These are phyloP conservation scores for Candida sp. DNA, from an alignment of 1,139 yeast genomes.

Conservation along the genomic window DNA sequence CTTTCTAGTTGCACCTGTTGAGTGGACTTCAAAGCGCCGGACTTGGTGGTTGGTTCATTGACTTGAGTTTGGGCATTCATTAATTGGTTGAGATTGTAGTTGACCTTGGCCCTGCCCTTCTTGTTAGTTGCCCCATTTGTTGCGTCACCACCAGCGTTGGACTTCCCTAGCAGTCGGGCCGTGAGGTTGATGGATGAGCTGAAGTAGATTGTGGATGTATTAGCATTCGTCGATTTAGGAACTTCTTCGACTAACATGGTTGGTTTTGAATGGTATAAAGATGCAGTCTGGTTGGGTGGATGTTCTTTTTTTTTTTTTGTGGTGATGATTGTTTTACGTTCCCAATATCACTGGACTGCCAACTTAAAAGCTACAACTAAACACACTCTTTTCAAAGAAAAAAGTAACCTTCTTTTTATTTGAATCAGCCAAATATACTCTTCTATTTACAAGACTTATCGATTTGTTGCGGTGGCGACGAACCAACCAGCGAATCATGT, in stretches of 20 bases:
- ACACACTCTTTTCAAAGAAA: neutral
- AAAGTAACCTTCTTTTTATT: neutral
- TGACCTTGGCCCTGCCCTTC: constrained; percentile 43
- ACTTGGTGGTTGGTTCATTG: constrained; percentile 17
- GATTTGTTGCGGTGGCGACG: neutral
- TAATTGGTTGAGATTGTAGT: constrained; percentile 48
- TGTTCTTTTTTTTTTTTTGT: neutral
- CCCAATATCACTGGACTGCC: too few species aligned
- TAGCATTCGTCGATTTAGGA: constrained; percentile 38
- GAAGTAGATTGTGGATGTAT: constrained; percentile 45
- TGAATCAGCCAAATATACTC: neutral
- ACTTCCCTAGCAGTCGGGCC: constrained; percentile 34
- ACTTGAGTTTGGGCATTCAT: constrained; percentile 50
- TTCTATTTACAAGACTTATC: neutral
- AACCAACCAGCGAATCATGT: too few species aligned
- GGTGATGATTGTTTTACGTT: neutral
- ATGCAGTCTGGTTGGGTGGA: neutral
- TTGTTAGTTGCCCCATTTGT: constrained; percentile 16
- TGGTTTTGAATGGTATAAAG: neutral
- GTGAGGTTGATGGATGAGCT: constrained; percentile 48
- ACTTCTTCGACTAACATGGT: constrained; percentile 50
- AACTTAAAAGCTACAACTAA: neutral
- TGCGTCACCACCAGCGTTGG: constrained; percentile 18
- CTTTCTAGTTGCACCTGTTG: constrained; percentile 50
- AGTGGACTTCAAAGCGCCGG: constrained; percentile 45